These are phyloP conservation scores for Saccharomycopsis microspora DNA, from an alignment of 805 yeast species.

Conservation along the genomic window DNA sequence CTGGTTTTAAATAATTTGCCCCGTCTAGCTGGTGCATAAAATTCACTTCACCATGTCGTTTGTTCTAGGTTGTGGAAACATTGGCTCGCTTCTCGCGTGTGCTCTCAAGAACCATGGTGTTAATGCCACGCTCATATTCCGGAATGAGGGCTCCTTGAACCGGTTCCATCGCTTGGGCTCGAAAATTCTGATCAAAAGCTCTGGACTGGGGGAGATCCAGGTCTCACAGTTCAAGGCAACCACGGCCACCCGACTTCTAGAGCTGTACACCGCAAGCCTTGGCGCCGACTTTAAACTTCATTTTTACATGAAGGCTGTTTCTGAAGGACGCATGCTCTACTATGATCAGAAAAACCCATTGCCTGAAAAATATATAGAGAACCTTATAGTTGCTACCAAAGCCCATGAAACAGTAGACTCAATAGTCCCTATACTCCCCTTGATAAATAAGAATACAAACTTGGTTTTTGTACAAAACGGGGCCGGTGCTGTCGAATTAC, in stretches of 20 bases:
- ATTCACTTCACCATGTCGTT: too few relatives aligned
- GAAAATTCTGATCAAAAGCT: constrained; percentile 20
- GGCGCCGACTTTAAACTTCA: background rate
- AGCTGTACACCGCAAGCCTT: too few relatives aligned
- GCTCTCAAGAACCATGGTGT: constrained; percentile 24
- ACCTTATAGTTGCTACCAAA: constrained; percentile 70
- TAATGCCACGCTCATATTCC: constrained; percentile 23
- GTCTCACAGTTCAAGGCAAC: constrained; percentile 7
- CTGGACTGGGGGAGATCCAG: constrained; percentile 9
- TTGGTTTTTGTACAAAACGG: constrained; percentile 81
- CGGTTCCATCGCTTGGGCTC: constrained; percentile 23
- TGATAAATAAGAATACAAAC: constrained; percentile 41
- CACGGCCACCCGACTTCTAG: background rate
- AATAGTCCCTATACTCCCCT: constrained; percentile 38
- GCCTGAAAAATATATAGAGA: constrained; percentile 26
- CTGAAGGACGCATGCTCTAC: background rate
- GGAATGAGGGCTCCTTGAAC: constrained; percentile 22
- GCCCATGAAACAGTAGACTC: constrained; percentile 65
- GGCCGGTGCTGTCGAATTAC: constrained; percentile 60
- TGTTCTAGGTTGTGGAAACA: constrained; percentile 11
- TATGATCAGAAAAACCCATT: constrained; percentile 13
- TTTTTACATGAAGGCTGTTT: background rate
- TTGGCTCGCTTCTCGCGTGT: constrained; percentile 30
- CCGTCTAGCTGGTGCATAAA: too few relatives aligned
- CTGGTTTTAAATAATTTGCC: too few relatives aligned